Percentiles rank a stretch among this genome's conserved stretches.
Evolutionary conservation across 768 basidiomycete species (phyloP).

Genomic region (Terana coerulea): DNA sequence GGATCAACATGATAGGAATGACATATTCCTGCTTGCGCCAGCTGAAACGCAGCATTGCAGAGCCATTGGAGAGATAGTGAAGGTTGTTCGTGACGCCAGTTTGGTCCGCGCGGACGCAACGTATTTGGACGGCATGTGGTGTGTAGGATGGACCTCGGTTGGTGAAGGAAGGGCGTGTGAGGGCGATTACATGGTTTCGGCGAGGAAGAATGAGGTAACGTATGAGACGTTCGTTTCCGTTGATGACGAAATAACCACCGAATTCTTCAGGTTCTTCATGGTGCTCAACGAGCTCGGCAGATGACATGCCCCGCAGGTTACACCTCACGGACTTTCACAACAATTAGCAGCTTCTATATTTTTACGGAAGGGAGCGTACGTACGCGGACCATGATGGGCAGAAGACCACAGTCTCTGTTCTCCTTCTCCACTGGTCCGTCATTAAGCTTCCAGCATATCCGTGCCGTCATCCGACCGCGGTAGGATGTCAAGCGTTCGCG

Average conservation of each 20-base stretch:
- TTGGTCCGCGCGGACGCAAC: slow-evolving; percentile 91
- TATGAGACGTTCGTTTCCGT: slow-evolving; percentile 98
- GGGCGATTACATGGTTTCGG: slow-evolving; percentile 91
- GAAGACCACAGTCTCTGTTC: slow-evolving; percentile 81
- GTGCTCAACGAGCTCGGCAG: slow-evolving; percentile 79
- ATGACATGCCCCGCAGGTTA: slow-evolving; percentile 82
- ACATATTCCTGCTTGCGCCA: slow-evolving; percentile 99
- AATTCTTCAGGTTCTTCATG: slow-evolving; percentile 99
- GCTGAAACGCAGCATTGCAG: slow-evolving; percentile 93
- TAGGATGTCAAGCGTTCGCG: slow-evolving; percentile 93
- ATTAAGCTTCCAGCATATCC: slow-evolving; percentile 79
- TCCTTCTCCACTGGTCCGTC: slow-evolving; percentile 59
- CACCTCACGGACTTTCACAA: slow-evolving; percentile 93
- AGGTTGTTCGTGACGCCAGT: slow-evolving; percentile 91
- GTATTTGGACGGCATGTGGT: slow-evolving; percentile 90
- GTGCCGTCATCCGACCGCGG: slow-evolving; percentile 83
- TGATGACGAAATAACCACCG: slow-evolving; percentile 97
- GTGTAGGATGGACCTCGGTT: slow-evolving; percentile 96
- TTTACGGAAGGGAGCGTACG: slow-evolving; percentile 29
- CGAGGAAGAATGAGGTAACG: slow-evolving; percentile 96
- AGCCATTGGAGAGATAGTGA: slow-evolving; percentile 97
- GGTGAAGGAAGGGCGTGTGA: slow-evolving; percentile 85
- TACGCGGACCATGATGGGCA: slow-evolving; percentile 97
- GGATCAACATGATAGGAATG: slow-evolving; percentile 93
- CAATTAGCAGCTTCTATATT: slow-evolving; percentile 35